A percentile compares a stretch with the other conserved stretches of the same genome.
These are phyloP conservation scores for Botryosphaeria agaves DNA, from an alignment of 2,329 filamentous ascomycete genomes.

Conservation along the genomic window DNA sequence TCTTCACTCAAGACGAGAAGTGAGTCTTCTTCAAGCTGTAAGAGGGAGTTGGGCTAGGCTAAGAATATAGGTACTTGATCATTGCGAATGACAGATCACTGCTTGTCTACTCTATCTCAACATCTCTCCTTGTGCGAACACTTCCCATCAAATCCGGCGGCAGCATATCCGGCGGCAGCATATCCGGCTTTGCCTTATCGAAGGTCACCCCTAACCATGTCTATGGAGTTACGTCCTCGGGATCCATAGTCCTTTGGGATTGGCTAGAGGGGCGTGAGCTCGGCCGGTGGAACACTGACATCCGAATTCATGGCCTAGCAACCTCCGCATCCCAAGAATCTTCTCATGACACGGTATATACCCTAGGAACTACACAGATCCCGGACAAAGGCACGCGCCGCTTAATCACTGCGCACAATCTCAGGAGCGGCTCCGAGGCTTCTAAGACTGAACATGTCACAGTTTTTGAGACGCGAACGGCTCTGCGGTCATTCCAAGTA, in stretches of 20 bases:
- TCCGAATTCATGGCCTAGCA: constrained; percentile 16
- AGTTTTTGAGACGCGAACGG: constrained; percentile 18
- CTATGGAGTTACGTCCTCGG: constrained; percentile 34
- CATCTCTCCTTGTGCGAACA: constrained; percentile 62
- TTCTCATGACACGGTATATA: constrained; percentile 19
- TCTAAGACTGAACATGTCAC: constrained; percentile 4
- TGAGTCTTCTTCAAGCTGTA: constrained; percentile 12
- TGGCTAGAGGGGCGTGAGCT: constrained; percentile 30
- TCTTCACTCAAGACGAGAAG: constrained; percentile 40
- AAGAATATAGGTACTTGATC: constrained; percentile 46
- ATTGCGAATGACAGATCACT: constrained; percentile 58
- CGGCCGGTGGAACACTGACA: constrained; percentile 23
- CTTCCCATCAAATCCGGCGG: constrained; percentile 39
- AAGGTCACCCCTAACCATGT: constrained; percentile 31
- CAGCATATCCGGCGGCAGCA: constrained; percentile 27
- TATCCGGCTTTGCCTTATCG: constrained; percentile 36
- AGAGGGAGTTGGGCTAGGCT: constrained; percentile 6
- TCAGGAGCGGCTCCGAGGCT: constrained; percentile 2
- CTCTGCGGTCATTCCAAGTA: constrained; percentile 22
- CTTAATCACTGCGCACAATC: constrained; percentile 7
- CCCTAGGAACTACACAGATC: no score
- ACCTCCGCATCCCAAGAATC: constrained; percentile 13
- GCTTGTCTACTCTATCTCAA: constrained; percentile 64
- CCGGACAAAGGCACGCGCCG: constrained; percentile 5
- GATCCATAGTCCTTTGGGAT: constrained; percentile 38